These are phyloP conservation scores for Asclepias syriaca DNA, from an alignment of 257 asterid species.

Conservation along the genomic window DNA sequence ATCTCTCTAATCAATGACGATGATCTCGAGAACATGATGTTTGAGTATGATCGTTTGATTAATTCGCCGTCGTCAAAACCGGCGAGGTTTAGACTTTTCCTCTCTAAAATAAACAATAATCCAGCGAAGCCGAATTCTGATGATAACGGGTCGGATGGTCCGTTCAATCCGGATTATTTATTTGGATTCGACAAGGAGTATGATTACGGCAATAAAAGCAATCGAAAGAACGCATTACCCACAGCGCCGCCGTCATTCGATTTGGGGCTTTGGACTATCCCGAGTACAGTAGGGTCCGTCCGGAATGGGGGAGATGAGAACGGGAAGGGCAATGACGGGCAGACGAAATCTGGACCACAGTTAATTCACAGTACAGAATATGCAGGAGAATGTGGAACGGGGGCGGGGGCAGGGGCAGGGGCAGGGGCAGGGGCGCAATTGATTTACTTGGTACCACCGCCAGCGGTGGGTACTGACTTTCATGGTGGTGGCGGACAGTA, in stretches of 20 bases:
- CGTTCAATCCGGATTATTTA: slow-evolving; percentile 59
- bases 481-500: slow-evolving; percentile 19
- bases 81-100: slow-evolving; percentile 54
- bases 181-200: slow-evolving; percentile 81
- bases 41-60: slow-evolving; percentile 65
- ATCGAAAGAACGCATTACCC: slow-evolving; percentile 27
- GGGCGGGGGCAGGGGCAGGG: slow-evolving; percentile 11
- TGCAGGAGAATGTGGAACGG: slow-evolving; percentile 13
- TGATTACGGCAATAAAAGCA: background rate
- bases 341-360: background rate
- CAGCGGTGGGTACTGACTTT: slow-evolving; percentile 33
- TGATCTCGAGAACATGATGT: slow-evolving; percentile 83
- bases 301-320: slow-evolving; percentile 7
- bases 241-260: slow-evolving; percentile 15
- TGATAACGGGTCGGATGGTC: slow-evolving; percentile 18
- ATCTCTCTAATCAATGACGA: slow-evolving; percentile 68
- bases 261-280: slow-evolving; percentile 48
- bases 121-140: slow-evolving; percentile 17
- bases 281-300: slow-evolving; percentile 32
- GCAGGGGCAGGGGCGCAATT: slow-evolving; percentile 13
- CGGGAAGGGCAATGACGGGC: background rate
- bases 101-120: slow-evolving; percentile 29
- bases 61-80: slow-evolving; percentile 30
- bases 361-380: slow-evolving; percentile 1
- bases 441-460: slow-evolving; percentile 42